Evolutionary conservation across 2,329 filamentous ascomycete species (phyloP), one percentile per base, ranked within the genome.

Genomic region (Pezicula radicicola): DNA sequence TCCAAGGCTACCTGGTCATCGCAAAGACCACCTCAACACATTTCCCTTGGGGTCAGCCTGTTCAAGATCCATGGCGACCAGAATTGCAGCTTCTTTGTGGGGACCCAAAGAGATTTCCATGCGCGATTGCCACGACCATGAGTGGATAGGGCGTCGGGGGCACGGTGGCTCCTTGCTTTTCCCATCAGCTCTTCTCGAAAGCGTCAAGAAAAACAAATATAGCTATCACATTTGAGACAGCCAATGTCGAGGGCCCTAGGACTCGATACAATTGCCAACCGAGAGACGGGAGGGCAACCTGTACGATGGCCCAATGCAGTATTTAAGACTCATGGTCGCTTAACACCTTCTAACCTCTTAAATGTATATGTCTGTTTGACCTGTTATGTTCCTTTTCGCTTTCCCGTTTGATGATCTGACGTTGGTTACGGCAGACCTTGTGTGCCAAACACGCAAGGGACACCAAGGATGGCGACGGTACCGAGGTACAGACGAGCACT

Each of bases 181-280:
- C 9, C 42, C 19, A 18, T 45, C 42, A 45, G 42, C 42, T 45
- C 42, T 45, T 45, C 42, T 30, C 9, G 42, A 45, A 45, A 45
- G 42, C n/a, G 42, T 16, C 15, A 28, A 45, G 27, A 45, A 45
- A 45, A 45, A 27, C 19, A 45, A 45, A 45, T 25, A n/a, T 27
- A 33, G 42, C 19, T 45, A 30, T 45, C 42, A 45, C 27, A 45
- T 45, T 28, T 16, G 42, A 45, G 21, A 45, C 42, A 28, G 42
- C 21, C 21, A 45, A 28, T 45, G 21, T 40, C 37, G 37, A 13
- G 37, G 27, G n/a, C 18, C 27, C 16, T 28, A 33, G 9, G 30
- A 33, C 12, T 33, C 12, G 30, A 33, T 33, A 33, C 30, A 10
- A 33, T 33, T 10, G 30, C 30, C 30, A 33, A 33, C 30, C 30